Base-by-base conservation (phyloP, 352 stramenopile genomes). In the Phytophthora fragariaefolia region DNA sequence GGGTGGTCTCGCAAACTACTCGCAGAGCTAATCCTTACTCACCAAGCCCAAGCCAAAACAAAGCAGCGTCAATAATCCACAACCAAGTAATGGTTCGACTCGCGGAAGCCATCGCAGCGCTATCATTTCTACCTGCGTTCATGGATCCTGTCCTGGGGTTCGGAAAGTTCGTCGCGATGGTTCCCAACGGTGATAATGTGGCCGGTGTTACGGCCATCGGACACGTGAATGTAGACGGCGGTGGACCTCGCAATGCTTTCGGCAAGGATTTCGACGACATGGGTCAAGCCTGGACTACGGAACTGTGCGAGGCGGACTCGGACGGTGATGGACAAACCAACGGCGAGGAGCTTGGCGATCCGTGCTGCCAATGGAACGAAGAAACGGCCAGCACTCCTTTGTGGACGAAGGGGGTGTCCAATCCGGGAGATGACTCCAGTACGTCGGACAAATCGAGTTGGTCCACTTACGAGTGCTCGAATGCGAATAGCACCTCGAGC, bases 111-210 rank as follows among this genome's bases (percentile, higher is more conserved):
- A 26, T 36, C 17, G 26, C 26, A 20, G 28, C 28, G 5, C 28
- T 34, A 34, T 34, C 28, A 9, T 9, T 34, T 9, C 5, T 9
- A 34, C 9, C 28, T 5, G 28, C 28, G 28, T 9, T 34, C 5
- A 9, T 34, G 5, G 28, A 34, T 9, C 28, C 28, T 9, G 28
- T 34, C 5, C 5, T 34, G 5, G 28, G 28, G 5, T 34, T 9
- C 28, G 28, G 9, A 34, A 34, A 9, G 5, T 34, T 34, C 9
- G 28, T 34, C 5, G 28, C 28, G 28, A 34, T 9, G 4, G 6
- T 82, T 20, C 71, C 74, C 0, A 82, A 80, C 24, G 74, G 67
- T 8, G 47, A 40, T 13, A 76, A 77, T 22, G 74, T 82, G 1
- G 12, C 22, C 23, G 64, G 64, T 3, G 61, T 75, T 0, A 43